phyloP scores from a whole-genome alignment of 2,329 filamentous ascomycete species.

The Fonsecaea monophora region DNA sequence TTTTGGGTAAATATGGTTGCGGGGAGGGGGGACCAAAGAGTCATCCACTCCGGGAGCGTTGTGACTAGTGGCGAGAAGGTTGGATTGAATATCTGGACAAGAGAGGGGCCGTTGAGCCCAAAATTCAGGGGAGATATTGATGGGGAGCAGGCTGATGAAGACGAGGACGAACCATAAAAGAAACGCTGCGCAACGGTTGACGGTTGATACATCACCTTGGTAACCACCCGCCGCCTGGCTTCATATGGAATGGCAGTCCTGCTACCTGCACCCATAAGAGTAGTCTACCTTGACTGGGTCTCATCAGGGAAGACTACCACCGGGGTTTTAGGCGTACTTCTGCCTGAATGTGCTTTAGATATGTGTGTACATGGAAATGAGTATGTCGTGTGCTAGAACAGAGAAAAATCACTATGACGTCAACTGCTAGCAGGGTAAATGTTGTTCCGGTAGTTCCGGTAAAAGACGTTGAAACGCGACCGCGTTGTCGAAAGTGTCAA shows the following conservation, averaged over 20 bases:
- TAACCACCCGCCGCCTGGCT: neutral
- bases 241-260: neutral
- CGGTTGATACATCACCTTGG: neutral
- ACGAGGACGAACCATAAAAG: neutral
- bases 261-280: neutral
- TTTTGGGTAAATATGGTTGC: conserved; percentile 67
- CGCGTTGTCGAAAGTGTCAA: neutral
- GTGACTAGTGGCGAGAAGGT: conserved; percentile 64
- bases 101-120: conserved; percentile 1
- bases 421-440: neutral
- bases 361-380: too few relatives aligned
- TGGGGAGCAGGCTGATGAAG: neutral
- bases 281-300: too few relatives aligned
- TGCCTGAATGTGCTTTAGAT: too few relatives aligned
- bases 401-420: neutral
- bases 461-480: neutral
- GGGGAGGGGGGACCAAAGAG: conserved; percentile 61
- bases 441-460: neutral
- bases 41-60: conserved; percentile 67
- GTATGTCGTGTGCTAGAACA: too few relatives aligned
- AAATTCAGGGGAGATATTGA: neutral
- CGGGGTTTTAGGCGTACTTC: too few relatives aligned
- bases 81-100: conserved; percentile 66
- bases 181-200: neutral
- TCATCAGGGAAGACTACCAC: too few relatives aligned